phyloP scores from a whole-genome alignment of 352 stramenopile genomes.

The Pythium angustatum region DNA sequence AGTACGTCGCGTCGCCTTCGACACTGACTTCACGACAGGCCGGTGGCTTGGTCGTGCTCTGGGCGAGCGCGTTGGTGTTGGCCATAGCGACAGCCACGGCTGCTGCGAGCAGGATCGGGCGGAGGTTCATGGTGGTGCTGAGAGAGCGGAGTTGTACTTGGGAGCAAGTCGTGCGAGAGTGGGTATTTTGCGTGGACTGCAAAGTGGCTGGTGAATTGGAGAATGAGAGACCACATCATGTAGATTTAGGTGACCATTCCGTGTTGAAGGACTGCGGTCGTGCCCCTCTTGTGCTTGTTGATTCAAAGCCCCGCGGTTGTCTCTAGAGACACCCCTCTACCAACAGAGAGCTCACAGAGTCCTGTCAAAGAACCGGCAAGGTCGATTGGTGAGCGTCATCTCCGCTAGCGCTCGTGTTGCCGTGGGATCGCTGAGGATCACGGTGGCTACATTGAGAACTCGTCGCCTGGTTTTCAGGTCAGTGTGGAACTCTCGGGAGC shows the following conservation, averaged over 20 bases:
- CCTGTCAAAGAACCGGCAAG: not conserved
- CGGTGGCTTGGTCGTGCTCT: slow-evolving; percentile 2
- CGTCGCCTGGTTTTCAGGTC: not conserved
- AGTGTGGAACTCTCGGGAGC: not conserved
- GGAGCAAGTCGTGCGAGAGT: not conserved
- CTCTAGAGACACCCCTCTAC: not conserved
- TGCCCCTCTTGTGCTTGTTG: too few relatives aligned
- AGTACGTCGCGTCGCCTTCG: slow-evolving; percentile 71
- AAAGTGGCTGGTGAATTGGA: not conserved
- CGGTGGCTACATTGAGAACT: not conserved
- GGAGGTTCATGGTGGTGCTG: slow-evolving; percentile 2
- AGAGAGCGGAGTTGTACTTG: not conserved
- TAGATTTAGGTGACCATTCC: not conserved
- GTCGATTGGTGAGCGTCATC: not conserved
- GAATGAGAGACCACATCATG: slow-evolving; percentile 3
- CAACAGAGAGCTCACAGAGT: not conserved
- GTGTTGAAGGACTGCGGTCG: not conserved
- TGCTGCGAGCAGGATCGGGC: not conserved
- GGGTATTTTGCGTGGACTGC: not conserved
- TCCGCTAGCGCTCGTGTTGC: not conserved
- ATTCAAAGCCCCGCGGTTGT: too few relatives aligned
- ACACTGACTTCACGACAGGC: slow-evolving; percentile 49
- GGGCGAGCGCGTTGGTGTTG: too few relatives aligned
- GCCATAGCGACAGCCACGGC: not conserved
- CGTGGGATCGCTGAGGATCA: not conserved